These are phyloP conservation scores for Linnemannia hyalina DNA, from an alignment of 192 early-diverging fungal species.

Conservation along the genomic window DNA sequence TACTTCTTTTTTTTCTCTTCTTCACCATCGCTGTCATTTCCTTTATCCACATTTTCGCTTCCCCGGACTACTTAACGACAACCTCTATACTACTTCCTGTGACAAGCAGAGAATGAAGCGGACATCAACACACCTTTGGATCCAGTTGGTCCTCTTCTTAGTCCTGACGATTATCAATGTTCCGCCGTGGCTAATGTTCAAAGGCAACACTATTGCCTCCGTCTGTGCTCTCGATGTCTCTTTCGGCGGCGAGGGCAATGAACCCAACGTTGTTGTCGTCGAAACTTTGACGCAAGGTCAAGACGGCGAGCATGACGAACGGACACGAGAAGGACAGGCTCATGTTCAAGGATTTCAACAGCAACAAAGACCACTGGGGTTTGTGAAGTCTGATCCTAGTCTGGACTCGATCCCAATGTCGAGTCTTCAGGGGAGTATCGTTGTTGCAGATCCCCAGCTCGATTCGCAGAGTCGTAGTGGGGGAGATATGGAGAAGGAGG, in stretches of 20 bases:
- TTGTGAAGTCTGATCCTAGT: neutral
- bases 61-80: neutral
- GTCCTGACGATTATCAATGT: slow-evolving; percentile 18
- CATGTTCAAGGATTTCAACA: neutral
- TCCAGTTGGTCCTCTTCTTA: slow-evolving; percentile 6
- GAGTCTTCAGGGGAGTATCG: neutral
- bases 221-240: slow-evolving; percentile 31
- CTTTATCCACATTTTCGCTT: neutral
- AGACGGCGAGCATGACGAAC: neutral
- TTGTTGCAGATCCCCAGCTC: neutral
- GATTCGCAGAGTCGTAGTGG: neutral
- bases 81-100: neutral
- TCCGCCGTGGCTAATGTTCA: slow-evolving; percentile 39
- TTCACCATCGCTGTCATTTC: neutral
- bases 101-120: slow-evolving; percentile 18
- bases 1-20: neutral
- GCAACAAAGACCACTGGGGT: neutral
- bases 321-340: neutral
- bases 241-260: too few relatives aligned
- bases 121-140: neutral
- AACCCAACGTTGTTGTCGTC: too few relatives aligned
- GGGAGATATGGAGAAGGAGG: neutral
- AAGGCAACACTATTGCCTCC: slow-evolving; percentile 34
- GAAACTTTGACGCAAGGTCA: neutral
- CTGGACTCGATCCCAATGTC: neutral